Conservation (phyloP, 176 grass and related monocot genomes). For the Aegilops umbellulata region DNA sequence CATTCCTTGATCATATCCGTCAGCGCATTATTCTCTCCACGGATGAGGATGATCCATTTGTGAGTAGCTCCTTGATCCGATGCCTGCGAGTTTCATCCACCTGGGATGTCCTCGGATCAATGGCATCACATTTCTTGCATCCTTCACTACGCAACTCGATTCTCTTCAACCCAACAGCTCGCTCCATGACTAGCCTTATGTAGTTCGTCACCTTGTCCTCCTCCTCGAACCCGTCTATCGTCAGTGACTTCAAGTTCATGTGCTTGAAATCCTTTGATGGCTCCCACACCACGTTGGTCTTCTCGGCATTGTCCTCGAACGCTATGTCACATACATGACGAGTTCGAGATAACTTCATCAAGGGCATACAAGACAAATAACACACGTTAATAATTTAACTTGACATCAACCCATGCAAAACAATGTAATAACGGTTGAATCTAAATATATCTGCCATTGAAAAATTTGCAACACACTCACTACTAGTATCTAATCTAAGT, state of each 20-base stretch:
- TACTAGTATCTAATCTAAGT: too few relatives aligned
- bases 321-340: background rate
- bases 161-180: background rate
- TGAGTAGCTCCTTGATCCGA: background rate
- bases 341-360: background rate
- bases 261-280: conserved; percentile 2
- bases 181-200: conserved; percentile 12
- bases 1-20: too few relatives aligned
- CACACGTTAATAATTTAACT: background rate
- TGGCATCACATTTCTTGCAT: background rate
- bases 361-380: background rate
- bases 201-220: conserved; percentile 1
- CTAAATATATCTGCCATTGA: too few relatives aligned
- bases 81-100: background rate
- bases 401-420: background rate
- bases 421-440: background rate
- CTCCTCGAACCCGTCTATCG: background rate
- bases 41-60: background rate
- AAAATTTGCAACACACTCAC: too few relatives aligned
- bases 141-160: background rate
- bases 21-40: too few relatives aligned
- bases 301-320: background rate
- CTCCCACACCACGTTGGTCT: background rate
- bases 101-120: background rate
- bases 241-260: background rate